A percentile compares a stretch with the other conserved stretches of the same genome.
Evolutionary conservation across 169 alveolate genomes (phyloP).

Genomic region (Plasmodium billcollinsi): DNA sequence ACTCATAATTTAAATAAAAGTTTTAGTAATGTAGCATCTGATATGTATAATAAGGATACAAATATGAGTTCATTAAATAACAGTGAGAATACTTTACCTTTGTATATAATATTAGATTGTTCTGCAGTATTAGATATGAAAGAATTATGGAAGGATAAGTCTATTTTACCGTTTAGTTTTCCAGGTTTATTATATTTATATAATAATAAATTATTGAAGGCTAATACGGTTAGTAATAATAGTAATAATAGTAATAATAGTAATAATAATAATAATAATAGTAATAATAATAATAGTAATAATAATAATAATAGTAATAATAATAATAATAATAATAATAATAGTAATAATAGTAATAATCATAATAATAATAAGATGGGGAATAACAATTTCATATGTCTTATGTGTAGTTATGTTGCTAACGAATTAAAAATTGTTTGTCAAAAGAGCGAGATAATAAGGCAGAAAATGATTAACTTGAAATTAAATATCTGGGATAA

Average conservation of each 20-base stretch:
- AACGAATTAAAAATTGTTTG: conserved; percentile 55
- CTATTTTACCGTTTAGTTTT: conserved; percentile 56
- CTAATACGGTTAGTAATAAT: neutral
- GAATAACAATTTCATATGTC: conserved; percentile 44
- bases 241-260: neutral
- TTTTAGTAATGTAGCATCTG: neutral
- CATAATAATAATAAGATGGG: neutral
- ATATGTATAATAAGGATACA: neutral
- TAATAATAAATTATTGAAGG: conserved; percentile 41
- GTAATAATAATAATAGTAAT: neutral
- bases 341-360: neutral
- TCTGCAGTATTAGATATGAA: conserved; percentile 70
- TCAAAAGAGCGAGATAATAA: conserved; percentile 56
- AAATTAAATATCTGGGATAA: conserved; percentile 57
- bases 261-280: neutral
- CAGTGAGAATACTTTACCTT: conserved; percentile 32
- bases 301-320: neutral
- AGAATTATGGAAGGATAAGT: conserved; percentile 73
- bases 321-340: too few species aligned
- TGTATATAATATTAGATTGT: conserved; percentile 65
- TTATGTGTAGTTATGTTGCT: conserved; percentile 75
- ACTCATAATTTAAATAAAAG: neutral
- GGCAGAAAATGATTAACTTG: conserved; percentile 62
- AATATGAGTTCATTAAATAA: neutral
- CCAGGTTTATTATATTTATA: conserved; percentile 67